phyloP scores from a whole-genome alignment of 495 filamentous ascomycete genomes.

The Mycothermus thermophilus region DNA sequence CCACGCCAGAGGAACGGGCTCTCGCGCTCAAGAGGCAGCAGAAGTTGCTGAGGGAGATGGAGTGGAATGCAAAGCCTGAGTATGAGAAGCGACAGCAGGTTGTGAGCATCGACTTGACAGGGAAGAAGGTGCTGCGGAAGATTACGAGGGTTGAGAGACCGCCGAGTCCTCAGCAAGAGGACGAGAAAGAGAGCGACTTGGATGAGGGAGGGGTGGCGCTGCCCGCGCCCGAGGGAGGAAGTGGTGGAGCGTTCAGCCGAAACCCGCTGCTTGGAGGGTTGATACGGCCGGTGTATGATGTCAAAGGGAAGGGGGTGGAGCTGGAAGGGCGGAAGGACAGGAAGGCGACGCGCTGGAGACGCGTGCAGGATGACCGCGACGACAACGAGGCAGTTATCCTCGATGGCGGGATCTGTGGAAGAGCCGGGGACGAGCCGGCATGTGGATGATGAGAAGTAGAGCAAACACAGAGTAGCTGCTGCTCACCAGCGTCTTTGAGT shows the following conservation, averaged over 20 bases:
- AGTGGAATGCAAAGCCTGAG: constrained; percentile 79
- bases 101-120: constrained; percentile 70
- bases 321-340: constrained; percentile 25
- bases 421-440: constrained; percentile 24
- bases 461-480: neutral
- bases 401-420: constrained; percentile 64
- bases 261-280: constrained; percentile 75
- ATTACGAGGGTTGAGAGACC: constrained; percentile 49
- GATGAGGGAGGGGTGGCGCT: neutral
- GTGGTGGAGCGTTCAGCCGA: constrained; percentile 51
- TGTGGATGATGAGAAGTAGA: constrained; percentile 18
- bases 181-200: constrained; percentile 19
- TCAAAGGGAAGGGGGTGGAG: constrained; percentile 32
- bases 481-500: too few relatives aligned
- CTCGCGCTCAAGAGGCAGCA: constrained; percentile 83
- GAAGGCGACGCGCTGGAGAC: constrained; percentile 59
- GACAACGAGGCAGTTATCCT: constrained; percentile 89
- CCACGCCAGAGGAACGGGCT: constrained; percentile 73
- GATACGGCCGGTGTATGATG: constrained; percentile 63
- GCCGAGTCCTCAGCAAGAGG: constrained; percentile 33
- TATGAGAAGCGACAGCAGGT: constrained; percentile 87
- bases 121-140: constrained; percentile 60
- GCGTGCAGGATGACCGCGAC: constrained; percentile 81
- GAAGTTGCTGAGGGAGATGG: constrained; percentile 70
- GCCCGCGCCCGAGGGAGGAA: constrained; percentile 16